A percentile compares a stretch with the other conserved stretches of the same genome.
Conservation (phyloP, 345 rosid species). For the Euphorbia pulcherrima region DNA sequence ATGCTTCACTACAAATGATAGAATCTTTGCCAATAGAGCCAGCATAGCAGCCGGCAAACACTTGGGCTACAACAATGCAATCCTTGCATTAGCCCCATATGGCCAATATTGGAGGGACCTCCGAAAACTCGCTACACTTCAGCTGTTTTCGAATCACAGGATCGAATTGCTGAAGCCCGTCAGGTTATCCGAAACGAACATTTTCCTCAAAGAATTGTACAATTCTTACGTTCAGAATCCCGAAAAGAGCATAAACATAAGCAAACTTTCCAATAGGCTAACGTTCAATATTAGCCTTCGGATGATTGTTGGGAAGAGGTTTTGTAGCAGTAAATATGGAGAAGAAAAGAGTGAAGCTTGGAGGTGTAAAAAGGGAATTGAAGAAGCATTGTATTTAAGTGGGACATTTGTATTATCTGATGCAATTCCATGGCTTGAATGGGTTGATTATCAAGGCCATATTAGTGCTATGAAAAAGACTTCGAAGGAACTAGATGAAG, state of each 20-base stretch:
- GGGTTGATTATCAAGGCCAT: constrained; percentile 47
- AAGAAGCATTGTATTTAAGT: constrained; percentile 33
- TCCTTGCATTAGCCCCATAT: constrained; percentile 46
- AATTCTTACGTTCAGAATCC: not conserved
- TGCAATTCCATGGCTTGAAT: constrained; percentile 51
- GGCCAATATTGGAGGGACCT: constrained; percentile 65
- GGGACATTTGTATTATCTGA: constrained; percentile 44
- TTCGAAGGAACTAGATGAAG: constrained; percentile 41
- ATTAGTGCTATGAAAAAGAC: constrained; percentile 45
- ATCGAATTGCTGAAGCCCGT: constrained; percentile 40
- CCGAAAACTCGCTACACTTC: constrained; percentile 48
- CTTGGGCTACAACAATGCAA: constrained; percentile 56
- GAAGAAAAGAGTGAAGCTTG: constrained; percentile 39
- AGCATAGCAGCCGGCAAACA: constrained; percentile 45
- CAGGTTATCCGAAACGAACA: constrained; percentile 38
- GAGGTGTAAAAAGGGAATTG: constrained; percentile 41
- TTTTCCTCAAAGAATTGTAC: constrained; percentile 42
- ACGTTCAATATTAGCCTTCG: constrained; percentile 50
- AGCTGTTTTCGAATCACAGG: constrained; percentile 52
- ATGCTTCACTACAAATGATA: constrained; percentile 52
- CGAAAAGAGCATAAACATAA: constrained; percentile 16
- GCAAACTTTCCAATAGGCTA: constrained; percentile 39
- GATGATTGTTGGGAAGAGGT: constrained; percentile 51
- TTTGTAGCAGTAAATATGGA: constrained; percentile 8
- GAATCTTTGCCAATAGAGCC: constrained; percentile 47